These are phyloP conservation scores for Umbelopsis sp. DNA, from an alignment of 192 early-diverging fungal species.

Conservation along the genomic window DNA sequence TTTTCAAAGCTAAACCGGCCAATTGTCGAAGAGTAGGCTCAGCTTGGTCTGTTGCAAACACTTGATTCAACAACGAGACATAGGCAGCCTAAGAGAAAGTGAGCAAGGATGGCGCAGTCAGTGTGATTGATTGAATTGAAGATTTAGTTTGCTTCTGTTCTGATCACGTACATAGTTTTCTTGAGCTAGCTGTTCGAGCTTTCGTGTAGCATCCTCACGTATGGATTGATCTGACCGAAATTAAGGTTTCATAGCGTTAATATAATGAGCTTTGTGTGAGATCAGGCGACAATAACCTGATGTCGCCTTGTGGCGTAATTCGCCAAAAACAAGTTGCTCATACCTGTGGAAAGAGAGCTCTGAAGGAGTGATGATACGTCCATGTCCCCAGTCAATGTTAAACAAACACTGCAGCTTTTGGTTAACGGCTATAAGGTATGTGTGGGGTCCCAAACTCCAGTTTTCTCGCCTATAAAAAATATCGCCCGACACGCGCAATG, in stretches of 20 bases:
- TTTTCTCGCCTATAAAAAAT: neutral
- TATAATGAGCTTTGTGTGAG: neutral
- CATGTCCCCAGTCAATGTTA: neutral
- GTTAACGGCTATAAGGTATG: too few species aligned
- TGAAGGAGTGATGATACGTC: slow-evolving; percentile 22
- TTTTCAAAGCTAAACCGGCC: slow-evolving; percentile 95
- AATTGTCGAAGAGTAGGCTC: slow-evolving; percentile 66
- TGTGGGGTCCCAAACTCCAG: too few species aligned
- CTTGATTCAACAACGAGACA: slow-evolving; percentile 71
- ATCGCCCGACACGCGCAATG: neutral
- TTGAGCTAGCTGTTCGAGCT: slow-evolving; percentile 71
- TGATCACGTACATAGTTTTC: slow-evolving; percentile 83
- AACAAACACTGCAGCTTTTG: too few species aligned
- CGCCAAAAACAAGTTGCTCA: neutral
- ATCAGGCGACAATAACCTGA: slow-evolving; percentile 4
- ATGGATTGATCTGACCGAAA: slow-evolving; percentile 61
- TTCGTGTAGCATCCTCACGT: slow-evolving; percentile 80
- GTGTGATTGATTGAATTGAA: neutral
- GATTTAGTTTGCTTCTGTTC: neutral
- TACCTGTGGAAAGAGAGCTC: slow-evolving; percentile 16
- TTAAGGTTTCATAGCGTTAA: slow-evolving; percentile 21
- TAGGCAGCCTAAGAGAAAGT: slow-evolving; percentile 59
- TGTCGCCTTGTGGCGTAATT: slow-evolving; percentile 24
- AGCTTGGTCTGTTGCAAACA: slow-evolving; percentile 79
- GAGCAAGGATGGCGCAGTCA: slow-evolving; percentile 19